Percentiles rank a stretch among this genome's conserved stretches.
Evolutionary conservation across 345 rosid species (phyloP).

Genomic region (Murraya koenigii): DNA sequence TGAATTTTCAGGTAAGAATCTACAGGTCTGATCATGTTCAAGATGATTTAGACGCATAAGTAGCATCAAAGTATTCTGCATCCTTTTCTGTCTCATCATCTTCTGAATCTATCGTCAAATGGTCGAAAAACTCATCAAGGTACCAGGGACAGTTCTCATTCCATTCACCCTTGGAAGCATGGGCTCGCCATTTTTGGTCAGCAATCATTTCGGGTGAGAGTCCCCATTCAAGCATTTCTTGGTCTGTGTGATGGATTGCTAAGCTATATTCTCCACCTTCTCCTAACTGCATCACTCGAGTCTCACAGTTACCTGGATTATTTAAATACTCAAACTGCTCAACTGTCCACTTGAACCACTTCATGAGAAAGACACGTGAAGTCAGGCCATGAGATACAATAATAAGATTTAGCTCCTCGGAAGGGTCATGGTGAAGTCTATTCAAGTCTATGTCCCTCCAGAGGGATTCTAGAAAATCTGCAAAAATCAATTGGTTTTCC

Average conservation of each 20-base stretch:
- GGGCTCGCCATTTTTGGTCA: slow-evolving; percentile 77
- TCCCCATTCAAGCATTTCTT: slow-evolving; percentile 81
- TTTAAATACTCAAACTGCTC: slow-evolving; percentile 78
- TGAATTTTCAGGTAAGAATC: not conserved
- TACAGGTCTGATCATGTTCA: not conserved
- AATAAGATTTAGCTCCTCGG: slow-evolving; percentile 74
- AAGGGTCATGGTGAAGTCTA: slow-evolving; percentile 57
- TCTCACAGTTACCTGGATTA: slow-evolving; percentile 72
- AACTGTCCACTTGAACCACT: slow-evolving; percentile 98
- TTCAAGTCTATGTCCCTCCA: slow-evolving; percentile 97
- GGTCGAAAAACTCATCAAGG: slow-evolving; percentile 63
- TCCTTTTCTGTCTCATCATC: slow-evolving; percentile 20
- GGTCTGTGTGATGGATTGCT: slow-evolving; percentile 74
- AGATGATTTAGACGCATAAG: not conserved
- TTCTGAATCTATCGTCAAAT: slow-evolving; percentile 30
- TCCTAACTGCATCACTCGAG: slow-evolving; percentile 81
- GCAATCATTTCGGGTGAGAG: slow-evolving; percentile 78
- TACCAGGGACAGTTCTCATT: slow-evolving; percentile 71
- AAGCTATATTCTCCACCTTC: slow-evolving; percentile 83
- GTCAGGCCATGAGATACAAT: slow-evolving; percentile 84
- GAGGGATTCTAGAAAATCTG: slow-evolving; percentile 90
- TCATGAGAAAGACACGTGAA: slow-evolving; percentile 87
- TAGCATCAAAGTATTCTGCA: not conserved
- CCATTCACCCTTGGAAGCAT: slow-evolving; percentile 60
- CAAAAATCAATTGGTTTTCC: slow-evolving; percentile 16